These are phyloP conservation scores for Yamadazyma siamensis DNA, from an alignment of 1,139 yeast genomes.

Conservation along the genomic window DNA sequence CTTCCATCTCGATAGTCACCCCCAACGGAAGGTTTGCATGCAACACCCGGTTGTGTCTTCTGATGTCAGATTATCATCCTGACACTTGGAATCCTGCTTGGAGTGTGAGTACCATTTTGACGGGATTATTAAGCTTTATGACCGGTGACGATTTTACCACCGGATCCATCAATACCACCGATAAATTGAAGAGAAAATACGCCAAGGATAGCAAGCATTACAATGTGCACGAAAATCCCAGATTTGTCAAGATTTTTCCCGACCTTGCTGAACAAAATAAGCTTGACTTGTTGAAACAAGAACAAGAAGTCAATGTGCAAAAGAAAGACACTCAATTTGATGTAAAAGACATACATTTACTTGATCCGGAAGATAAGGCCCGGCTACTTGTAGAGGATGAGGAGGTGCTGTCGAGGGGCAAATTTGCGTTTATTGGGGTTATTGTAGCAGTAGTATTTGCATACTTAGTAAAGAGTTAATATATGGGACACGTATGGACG, in stretches of 20 bases:
- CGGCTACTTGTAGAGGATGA: conserved; percentile 25
- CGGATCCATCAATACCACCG: conserved; percentile 37
- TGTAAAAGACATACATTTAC: conserved; percentile 21
- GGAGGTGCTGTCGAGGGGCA: conserved; percentile 6
- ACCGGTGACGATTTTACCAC: conserved; percentile 49
- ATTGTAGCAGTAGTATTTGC: conserved; percentile 28
- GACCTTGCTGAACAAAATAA: conserved; percentile 55
- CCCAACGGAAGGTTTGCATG: conserved; percentile 83
- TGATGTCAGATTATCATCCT: conserved; percentile 92
- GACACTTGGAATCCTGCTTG: conserved; percentile 95
- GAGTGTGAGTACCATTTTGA: conserved; percentile 84
- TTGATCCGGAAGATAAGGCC: conserved; percentile 48
- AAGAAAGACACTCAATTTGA: conserved; percentile 18
- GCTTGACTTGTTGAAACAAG: conserved; percentile 19
- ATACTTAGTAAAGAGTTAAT: conserved; percentile 18
- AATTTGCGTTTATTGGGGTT: conserved; percentile 24
- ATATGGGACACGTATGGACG: no score
- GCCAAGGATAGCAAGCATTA: conserved; percentile 58
- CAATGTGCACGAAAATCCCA: conserved; percentile 54
- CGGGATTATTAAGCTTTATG: conserved; percentile 86
- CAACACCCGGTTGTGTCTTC: conserved; percentile 75
- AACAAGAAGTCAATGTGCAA: conserved; percentile 11
- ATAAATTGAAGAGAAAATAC: conserved; percentile 32
- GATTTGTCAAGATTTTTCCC: conserved; percentile 65
- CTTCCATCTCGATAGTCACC: conserved; percentile 83